These are phyloP conservation scores for Spencermartinsiella ligniputridi DNA, from an alignment of 1,139 yeast genomes.

Conservation along the genomic window DNA sequence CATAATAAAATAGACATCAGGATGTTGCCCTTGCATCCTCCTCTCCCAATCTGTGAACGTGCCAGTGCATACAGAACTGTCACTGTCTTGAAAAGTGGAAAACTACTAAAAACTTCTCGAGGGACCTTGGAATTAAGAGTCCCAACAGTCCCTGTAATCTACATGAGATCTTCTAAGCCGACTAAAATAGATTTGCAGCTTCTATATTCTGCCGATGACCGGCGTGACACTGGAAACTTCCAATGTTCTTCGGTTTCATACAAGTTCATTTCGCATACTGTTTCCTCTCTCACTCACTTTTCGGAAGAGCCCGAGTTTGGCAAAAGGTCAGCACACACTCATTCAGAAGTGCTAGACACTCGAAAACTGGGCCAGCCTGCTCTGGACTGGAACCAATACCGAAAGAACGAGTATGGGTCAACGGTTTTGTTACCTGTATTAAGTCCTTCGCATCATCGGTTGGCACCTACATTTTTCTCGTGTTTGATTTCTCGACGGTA, in stretches of 20 bases:
- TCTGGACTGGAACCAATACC: background rate
- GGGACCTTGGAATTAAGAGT: background rate
- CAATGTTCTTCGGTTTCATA: background rate
- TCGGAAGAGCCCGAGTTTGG: background rate
- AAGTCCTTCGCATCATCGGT: background rate
- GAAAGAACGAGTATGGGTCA: background rate
- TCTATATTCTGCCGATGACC: background rate
- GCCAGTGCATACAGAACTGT: background rate
- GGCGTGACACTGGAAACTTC: background rate
- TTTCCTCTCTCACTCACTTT: background rate
- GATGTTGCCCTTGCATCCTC: background rate
- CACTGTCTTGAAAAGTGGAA: background rate
- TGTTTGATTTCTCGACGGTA: background rate
- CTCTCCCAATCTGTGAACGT: background rate
- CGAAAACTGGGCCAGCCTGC: background rate
- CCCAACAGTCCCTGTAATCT: background rate
- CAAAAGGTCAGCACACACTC: background rate
- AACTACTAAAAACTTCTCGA: background rate
- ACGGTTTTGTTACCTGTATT: background rate
- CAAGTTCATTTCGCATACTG: background rate
- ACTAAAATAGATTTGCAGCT: background rate
- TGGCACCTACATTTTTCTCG: background rate
- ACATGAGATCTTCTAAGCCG: background rate
- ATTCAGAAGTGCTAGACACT: background rate
- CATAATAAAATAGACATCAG: background rate